Conservation (phyloP, 2,329 filamentous ascomycete genomes). For the Verticillium nonalfalfae region DNA sequence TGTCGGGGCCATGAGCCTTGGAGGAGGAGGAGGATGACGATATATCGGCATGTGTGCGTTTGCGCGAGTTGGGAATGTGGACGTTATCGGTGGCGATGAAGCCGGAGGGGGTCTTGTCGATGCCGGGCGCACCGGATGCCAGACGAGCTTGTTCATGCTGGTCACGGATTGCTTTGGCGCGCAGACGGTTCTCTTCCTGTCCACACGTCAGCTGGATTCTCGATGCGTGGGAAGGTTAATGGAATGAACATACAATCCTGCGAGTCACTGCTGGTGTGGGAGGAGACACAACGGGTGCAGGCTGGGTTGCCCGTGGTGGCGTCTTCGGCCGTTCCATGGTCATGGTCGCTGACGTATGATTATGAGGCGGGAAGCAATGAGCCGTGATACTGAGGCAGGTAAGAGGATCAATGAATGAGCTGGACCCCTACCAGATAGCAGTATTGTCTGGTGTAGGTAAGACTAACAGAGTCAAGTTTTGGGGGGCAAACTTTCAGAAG, state of each 20-base stretch:
- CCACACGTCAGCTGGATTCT: constrained; percentile 5
- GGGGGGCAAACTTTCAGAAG: constrained; percentile 6
- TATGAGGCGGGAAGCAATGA: too few species aligned
- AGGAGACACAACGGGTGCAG: constrained; percentile 30
- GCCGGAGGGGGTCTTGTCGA: constrained; percentile 52
- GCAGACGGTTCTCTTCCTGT: constrained; percentile 81
- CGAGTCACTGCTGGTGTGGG: constrained; percentile 48
- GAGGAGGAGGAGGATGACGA: constrained; percentile 13
- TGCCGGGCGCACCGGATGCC: constrained; percentile 33
- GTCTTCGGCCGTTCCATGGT: constrained; percentile 42
- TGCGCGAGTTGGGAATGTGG: constrained; percentile 52
- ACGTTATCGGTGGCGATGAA: constrained; percentile 66
- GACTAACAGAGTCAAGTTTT: not conserved
- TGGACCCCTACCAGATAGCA: too few species aligned
- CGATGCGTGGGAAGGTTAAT: not conserved
- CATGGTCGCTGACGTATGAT: not conserved
- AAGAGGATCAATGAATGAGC: not conserved
- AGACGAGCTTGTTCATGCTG: constrained; percentile 60
- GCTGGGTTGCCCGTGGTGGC: constrained; percentile 28
- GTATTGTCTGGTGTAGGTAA: not conserved
- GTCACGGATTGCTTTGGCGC: constrained; percentile 79
- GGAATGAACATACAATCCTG: constrained; percentile 40
- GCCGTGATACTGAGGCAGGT: not conserved
- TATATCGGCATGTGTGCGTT: constrained; percentile 64
- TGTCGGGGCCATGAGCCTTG: constrained; percentile 37